These are phyloP conservation scores for Jaapia argillacea DNA, from an alignment of 768 basidiomycete species.

Conservation along the genomic window DNA sequence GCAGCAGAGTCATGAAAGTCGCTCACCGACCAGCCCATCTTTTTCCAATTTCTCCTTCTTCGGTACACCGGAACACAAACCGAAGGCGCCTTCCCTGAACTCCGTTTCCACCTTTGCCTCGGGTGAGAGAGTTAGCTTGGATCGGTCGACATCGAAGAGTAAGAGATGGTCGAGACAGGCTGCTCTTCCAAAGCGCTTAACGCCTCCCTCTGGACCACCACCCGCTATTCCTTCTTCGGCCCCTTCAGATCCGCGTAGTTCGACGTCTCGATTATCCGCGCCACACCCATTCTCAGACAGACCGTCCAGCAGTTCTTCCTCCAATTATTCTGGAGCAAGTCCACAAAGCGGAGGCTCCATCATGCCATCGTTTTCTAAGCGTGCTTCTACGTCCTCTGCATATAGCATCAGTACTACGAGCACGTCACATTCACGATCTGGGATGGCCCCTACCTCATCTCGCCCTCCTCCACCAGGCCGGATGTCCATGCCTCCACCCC, in stretches of 20 bases:
- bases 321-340: constrained; percentile 13
- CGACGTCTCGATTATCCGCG: background rate
- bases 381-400: constrained; percentile 16
- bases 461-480: background rate
- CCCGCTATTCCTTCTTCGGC: constrained; percentile 33
- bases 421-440: constrained; percentile 13
- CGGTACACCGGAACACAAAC: constrained; percentile 27
- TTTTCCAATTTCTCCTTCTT: constrained; percentile 9
- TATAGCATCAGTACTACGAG: constrained; percentile 16
- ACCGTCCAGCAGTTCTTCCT: constrained; percentile 9
- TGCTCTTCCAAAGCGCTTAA: constrained; percentile 35
- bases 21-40: background rate
- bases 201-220: constrained; percentile 52
- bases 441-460: background rate
- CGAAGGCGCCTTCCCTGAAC: constrained; percentile 14
- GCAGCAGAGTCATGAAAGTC: background rate
- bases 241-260: background rate
- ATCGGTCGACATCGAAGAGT: constrained; percentile 5
- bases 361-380: constrained; percentile 15
- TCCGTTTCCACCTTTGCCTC: constrained; percentile 11
- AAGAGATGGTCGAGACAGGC: constrained; percentile 24
- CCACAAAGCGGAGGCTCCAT: constrained; percentile 15
- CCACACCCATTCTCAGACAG: background rate
- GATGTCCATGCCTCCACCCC: constrained; percentile 13
- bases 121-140: constrained; percentile 10